Percentiles rank a stretch among this genome's conserved stretches.
phyloP scores from a whole-genome alignment of 2,329 filamentous ascomycete species.

The Nannizzia gypsea region DNA sequence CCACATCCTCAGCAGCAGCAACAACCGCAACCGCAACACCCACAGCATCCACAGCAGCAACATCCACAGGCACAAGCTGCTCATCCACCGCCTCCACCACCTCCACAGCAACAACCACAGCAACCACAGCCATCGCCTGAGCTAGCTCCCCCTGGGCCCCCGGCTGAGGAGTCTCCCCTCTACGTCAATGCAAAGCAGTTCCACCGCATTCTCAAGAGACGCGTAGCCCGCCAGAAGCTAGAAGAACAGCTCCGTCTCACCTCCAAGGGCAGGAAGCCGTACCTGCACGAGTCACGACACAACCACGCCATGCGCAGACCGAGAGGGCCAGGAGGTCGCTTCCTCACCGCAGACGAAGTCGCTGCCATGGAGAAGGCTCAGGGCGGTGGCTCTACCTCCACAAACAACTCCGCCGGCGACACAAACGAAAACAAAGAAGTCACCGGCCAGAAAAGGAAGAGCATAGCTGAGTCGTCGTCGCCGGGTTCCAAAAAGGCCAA shows the following conservation, averaged over 20 bases:
- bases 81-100: constrained; percentile 42
- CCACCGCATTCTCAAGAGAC: constrained; percentile 86
- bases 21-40: constrained; percentile 15
- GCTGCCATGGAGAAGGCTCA: constrained; percentile 61
- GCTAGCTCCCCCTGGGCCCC: constrained; percentile 43
- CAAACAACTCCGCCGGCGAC: background rate
- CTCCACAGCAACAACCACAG: constrained; percentile 69
- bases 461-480: constrained; percentile 32
- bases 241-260: constrained; percentile 87
- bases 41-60: constrained; percentile 39
- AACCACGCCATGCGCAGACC: constrained; percentile 97
- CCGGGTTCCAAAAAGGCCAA: constrained; percentile 37
- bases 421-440: constrained; percentile 13
- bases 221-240: constrained; percentile 82
- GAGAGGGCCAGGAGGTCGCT: constrained; percentile 83
- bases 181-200: constrained; percentile 99
- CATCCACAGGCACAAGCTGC: constrained; percentile 35
- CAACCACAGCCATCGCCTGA: constrained; percentile 35
- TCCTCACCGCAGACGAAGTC: constrained; percentile 92
- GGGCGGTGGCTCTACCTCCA: constrained; percentile 35
- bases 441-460: constrained; percentile 40
- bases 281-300: constrained; percentile 91
- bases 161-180: constrained; percentile 78
- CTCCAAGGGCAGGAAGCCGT: constrained; percentile 90
- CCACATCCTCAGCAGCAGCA: constrained; percentile 35